Evolutionary conservation across 208 protist species (phyloP), one percentile per base, ranked within the genome.

Genomic region (Leishmania gerbilli): DNA sequence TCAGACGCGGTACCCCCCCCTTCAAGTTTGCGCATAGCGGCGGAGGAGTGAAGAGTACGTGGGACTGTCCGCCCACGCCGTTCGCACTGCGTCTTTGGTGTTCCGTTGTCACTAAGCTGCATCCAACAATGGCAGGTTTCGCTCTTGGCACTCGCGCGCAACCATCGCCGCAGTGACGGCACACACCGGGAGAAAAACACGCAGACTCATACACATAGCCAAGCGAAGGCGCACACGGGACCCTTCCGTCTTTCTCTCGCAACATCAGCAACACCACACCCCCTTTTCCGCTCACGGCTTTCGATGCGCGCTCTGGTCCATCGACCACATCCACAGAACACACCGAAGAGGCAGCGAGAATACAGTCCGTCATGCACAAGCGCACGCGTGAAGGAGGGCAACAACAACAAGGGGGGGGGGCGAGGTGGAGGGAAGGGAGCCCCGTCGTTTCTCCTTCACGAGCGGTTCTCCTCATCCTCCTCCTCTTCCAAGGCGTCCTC

Each of bases 401-500:
- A 74, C 6, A 31, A 37, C n/a, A n/a, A n/a, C n/a, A n/a, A n/a
- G n/a, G n/a, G n/a, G n/a, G 1, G 21, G 31, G 27, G 31, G 45
- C 21, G 17, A 15, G 19, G 0, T 5, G 3, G 2, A 27, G 40
- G 11, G 45, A 42, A 13, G n/a, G 31, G 21, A 27, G 49, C 27
- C 8, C 37, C 45, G 53, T 21, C 2, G 51, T 21, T 34, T 15
- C 74, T 21, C 51, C 69, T 21, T 82, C 69, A 77, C 13, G 74
- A 47, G 37, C 81, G 68, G 31, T 87, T 81, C 68, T 91, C 84
- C 24, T 90, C 69, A 6, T 92, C 80, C 0, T 85, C 79, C 65
- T 95, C 79, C 65, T 95, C 85, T 27, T 88, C 79, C 49, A 89
- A 71, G 5, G 85, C 79, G 5, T 90, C 79, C 76, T 91, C 74